Evolutionary conservation across 495 filamentous ascomycete genomes (phyloP).

Genomic region (Friedmanniomyces simplex): DNA sequence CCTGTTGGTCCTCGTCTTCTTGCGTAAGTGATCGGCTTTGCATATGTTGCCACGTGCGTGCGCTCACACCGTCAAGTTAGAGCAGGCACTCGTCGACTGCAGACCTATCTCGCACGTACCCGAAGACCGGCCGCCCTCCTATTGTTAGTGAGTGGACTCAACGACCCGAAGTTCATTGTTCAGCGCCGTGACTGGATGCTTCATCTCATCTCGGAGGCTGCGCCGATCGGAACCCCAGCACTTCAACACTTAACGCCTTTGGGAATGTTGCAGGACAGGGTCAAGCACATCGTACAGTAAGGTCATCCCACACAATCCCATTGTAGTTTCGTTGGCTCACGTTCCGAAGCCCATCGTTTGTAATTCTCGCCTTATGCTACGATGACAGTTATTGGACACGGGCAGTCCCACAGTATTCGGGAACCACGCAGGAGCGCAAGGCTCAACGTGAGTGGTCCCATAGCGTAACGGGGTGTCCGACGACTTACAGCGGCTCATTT

Average conservation of each 20-base stretch:
- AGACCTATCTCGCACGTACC: background rate
- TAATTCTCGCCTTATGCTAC: background rate
- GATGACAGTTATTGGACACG: background rate
- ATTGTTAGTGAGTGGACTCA: background rate
- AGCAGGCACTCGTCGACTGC: background rate
- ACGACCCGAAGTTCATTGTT: background rate
- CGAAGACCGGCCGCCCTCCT: background rate
- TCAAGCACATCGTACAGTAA: background rate
- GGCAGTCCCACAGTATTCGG: background rate
- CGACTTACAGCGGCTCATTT: background rate
- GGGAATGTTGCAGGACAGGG: background rate
- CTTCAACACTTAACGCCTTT: background rate
- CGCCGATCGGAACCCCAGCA: background rate
- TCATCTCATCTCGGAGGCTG: background rate
- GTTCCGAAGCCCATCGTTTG: background rate
- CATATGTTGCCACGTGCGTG: background rate
- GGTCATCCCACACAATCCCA: background rate
- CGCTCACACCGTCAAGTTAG: background rate
- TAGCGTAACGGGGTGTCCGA: background rate
- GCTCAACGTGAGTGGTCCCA: background rate
- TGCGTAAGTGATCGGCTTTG: background rate
- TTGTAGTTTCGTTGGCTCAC: background rate
- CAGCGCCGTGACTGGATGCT: background rate
- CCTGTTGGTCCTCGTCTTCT: background rate
- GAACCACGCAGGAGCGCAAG: background rate